Evolutionary conservation across 148 eudicot species (phyloP).

Genomic region (Rhododendron williamsianum): DNA sequence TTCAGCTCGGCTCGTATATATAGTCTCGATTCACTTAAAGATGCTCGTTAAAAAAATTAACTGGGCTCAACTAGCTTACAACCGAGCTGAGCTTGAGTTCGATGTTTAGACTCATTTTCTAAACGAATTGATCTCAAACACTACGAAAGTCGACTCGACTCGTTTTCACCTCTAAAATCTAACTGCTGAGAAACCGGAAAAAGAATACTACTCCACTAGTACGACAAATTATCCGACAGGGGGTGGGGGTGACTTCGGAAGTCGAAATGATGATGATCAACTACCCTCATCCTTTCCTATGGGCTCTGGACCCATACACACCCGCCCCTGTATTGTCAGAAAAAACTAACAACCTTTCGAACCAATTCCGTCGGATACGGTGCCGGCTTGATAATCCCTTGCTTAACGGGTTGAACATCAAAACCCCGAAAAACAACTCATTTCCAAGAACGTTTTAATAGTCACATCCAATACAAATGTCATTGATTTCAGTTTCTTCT

Average conservation of each 20-base stretch:
- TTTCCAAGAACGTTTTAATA: neutral
- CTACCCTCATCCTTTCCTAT: neutral
- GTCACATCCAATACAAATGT: neutral
- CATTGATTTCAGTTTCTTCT: conserved; percentile 2
- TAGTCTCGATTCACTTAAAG: too few species aligned
- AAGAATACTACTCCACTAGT: too few species aligned
- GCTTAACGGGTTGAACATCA: neutral
- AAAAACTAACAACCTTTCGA: neutral
- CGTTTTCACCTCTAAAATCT: too few species aligned
- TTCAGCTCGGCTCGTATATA: too few species aligned
- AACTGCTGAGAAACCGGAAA: too few species aligned
- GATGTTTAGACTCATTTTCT: too few species aligned
- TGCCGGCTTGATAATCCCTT: neutral
- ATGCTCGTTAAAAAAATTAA: too few species aligned
- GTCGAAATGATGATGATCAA: neutral
- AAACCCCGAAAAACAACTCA: neutral
- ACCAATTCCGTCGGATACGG: neutral
- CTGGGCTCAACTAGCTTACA: too few species aligned
- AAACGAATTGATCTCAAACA: too few species aligned
- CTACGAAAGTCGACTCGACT: neutral
- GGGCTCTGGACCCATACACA: neutral
- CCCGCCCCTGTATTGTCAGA: neutral
- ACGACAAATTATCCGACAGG: neutral
- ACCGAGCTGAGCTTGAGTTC: too few species aligned
- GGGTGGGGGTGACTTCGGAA: neutral